A percentile compares a stretch with the other conserved stretches of the same genome.
phyloP scores from a whole-genome alignment of 2,329 filamentous ascomycete species.

The Beauveria australis region DNA sequence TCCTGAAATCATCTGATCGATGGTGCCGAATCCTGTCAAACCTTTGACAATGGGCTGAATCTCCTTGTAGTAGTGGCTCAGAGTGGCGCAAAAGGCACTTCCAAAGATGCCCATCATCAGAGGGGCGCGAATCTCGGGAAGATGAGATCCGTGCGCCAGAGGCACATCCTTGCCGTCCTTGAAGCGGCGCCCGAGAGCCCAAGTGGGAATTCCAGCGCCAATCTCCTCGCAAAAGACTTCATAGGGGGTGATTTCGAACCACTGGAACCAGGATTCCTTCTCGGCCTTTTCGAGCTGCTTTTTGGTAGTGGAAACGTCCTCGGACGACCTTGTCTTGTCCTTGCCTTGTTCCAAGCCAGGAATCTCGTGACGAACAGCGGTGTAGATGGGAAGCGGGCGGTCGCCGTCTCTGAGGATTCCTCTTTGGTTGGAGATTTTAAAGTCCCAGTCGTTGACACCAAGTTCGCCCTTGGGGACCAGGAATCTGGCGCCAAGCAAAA shows the following conservation, averaged over 20 bases:
- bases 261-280: conserved; percentile 87
- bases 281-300: conserved; percentile 43
- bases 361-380: conserved; percentile 91
- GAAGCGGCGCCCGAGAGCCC: conserved; percentile 83
- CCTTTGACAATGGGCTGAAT: conserved; percentile 73
- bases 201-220: conserved; percentile 84
- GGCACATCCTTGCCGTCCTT: conserved; percentile 48
- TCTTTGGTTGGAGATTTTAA: conserved; percentile 86
- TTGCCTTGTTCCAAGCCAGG: conserved; percentile 46
- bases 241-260: conserved; percentile 93
- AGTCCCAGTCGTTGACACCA: conserved; percentile 65
- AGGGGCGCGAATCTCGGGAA: conserved; percentile 79
- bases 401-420: conserved; percentile 68
- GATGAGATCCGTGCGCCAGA: conserved; percentile 55
- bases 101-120: conserved; percentile 92
- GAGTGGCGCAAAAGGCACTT: conserved; percentile 88
- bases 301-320: conserved; percentile 31
- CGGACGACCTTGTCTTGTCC: conserved; percentile 19
- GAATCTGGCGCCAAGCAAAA: conserved; percentile 74
- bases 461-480: conserved; percentile 74
- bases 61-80: conserved; percentile 94
- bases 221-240: conserved; percentile 95
- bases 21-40: conserved; percentile 62
- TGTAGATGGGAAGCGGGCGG: conserved; percentile 89
- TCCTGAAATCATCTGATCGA: conserved; percentile 77